Evolutionary conservation across 352 stramenopile genomes (phyloP), one percentile per base, ranked within the genome.

Genomic region (Globisporangium acanthophoron): DNA sequence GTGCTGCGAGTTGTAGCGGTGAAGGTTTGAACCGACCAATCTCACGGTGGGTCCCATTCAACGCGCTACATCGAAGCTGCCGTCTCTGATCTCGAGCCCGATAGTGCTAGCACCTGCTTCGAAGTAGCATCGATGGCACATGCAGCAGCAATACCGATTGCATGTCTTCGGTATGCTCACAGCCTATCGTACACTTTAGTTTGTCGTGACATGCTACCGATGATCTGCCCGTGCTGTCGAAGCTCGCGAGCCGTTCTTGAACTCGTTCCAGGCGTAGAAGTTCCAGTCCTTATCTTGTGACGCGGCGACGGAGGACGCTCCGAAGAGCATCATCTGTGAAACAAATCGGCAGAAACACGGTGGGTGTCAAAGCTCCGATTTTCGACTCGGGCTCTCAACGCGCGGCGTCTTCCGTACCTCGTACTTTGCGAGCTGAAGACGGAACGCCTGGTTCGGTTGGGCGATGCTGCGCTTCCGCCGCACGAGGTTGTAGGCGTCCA

Each of bases 201-300:
- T 40, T 1, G 3, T 8, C 11, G 8, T 15, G 11, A 5, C 35
- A 15, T 40, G 35, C 11, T 40, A 40, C 11, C 35, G 9, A 0
- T 24, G 51, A 11, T 39, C 12, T 13, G 37, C 21, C 13, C 15
- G 13, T 29, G 31, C 2, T 31, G 15, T 31, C 24, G 7, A 45
- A 8, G 18, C 8, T 45, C 33, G 12, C 3, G 31, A 16, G 24
- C 59, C n/a, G 40, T 24, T 48, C 59, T 89, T 87, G 35, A 89
- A 64, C 27, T 89, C 79, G 56, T 88, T 86, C 78, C 78, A 88
- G 24, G 70, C 70, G 49, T 73, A 85, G 58, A 88, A 88, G 44
- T 88, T 81, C 78, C 78, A 88, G 65, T 88, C 78, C 24, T 73
- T 78, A 54, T 87, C 78, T 15, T 62, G 58, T 1, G 78, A 82